These are phyloP conservation scores for Xylaria castorea DNA, from an alignment of 495 filamentous ascomycete genomes.

Conservation along the genomic window DNA sequence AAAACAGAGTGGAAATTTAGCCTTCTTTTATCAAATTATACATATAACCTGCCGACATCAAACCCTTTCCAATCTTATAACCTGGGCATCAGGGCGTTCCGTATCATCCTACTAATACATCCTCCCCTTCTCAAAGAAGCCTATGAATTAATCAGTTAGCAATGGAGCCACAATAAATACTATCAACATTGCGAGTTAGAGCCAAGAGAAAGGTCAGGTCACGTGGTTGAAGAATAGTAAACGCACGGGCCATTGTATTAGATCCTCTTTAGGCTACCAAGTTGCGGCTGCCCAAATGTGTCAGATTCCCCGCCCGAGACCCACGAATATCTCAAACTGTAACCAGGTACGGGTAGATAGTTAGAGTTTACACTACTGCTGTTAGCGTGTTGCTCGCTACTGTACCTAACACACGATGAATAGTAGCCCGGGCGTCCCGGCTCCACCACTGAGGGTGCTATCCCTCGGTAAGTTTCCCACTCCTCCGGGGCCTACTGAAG, in stretches of 20 bases:
- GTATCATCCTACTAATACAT: not conserved
- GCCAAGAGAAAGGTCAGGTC: not conserved
- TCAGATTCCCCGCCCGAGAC: not conserved
- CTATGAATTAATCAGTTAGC: not conserved
- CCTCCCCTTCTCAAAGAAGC: not conserved
- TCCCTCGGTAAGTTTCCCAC: slow-evolving; percentile 26
- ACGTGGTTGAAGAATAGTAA: not conserved
- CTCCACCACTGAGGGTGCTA: slow-evolving; percentile 24
- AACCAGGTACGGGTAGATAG: too few species aligned
- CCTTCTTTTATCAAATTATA: not conserved
- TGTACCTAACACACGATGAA: not conserved
- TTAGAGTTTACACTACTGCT: not conserved
- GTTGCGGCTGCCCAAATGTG: too few species aligned
- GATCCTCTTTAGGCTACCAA: not conserved
- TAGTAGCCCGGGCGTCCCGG: not conserved
- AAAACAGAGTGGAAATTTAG: not conserved
- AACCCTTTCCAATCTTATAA: not conserved
- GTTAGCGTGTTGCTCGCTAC: not conserved
- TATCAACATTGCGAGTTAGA: too few species aligned
- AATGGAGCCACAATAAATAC: not conserved
- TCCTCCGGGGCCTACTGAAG: not conserved
- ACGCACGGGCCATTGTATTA: not conserved
- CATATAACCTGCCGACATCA: not conserved
- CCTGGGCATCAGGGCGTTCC: not conserved
- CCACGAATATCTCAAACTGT: not conserved